Evolutionary conservation across 306 rosid species (phyloP).

Genomic region (Coriaria nepalensis): DNA sequence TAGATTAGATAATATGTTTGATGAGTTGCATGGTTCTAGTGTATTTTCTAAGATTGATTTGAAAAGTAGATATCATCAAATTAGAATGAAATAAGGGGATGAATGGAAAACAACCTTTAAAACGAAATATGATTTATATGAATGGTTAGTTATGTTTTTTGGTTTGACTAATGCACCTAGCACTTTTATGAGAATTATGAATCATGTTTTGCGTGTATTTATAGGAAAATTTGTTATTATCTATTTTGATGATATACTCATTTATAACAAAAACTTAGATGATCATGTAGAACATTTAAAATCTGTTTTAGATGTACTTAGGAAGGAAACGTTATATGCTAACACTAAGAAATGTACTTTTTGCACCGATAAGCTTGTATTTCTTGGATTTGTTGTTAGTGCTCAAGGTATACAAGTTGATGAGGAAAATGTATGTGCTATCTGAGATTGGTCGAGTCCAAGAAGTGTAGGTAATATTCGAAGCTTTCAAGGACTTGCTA

Average conservation of each 20-base stretch:
- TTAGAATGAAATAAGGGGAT: too few relatives aligned
- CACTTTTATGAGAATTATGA: constrained; percentile 1
- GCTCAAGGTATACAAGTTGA: constrained; percentile 1
- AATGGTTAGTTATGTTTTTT: not conserved
- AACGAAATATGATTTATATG: too few relatives aligned
- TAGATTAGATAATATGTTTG: too few relatives aligned
- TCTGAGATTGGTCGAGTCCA: constrained; percentile 1
- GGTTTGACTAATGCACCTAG: constrained; percentile 3
- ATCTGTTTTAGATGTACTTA: not conserved
- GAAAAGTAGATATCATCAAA: too few relatives aligned
- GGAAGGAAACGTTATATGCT: not conserved
- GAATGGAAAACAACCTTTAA: too few relatives aligned
- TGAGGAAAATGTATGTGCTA: not conserved
- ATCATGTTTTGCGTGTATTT: not conserved
- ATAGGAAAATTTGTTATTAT: not conserved
- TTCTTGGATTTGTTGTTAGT: constrained; percentile 11
- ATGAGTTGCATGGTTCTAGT: too few relatives aligned
- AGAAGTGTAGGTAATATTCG: not conserved
- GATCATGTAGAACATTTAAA: too few relatives aligned
- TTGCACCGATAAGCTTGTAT: constrained; percentile 5
- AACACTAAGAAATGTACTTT: too few relatives aligned
- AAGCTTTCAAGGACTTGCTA: not conserved
- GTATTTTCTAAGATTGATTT: too few relatives aligned
- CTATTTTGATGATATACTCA: not conserved
- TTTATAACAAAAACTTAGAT: too few relatives aligned